phyloP scores from a whole-genome alignment of 495 filamentous ascomycete genomes.

The Tuber magnatum region DNA sequence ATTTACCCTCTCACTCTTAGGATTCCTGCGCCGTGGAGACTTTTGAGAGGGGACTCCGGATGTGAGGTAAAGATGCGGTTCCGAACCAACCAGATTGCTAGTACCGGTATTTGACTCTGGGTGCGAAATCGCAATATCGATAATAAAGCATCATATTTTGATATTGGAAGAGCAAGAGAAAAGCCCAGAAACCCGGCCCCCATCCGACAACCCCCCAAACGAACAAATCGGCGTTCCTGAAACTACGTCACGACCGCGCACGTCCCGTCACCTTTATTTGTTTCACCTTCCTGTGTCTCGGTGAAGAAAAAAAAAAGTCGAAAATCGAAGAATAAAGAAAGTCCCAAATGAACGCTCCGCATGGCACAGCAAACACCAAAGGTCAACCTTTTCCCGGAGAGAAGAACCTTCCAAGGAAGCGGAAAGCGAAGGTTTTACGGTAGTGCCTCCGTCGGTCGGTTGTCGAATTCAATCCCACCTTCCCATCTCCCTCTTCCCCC shows the following conservation, averaged over 20 bases:
- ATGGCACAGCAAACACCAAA: neutral
- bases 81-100: neutral
- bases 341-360: neutral
- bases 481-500: neutral
- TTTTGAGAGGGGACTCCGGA: neutral
- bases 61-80: neutral
- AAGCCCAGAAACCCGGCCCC: neutral
- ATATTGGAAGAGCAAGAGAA: neutral
- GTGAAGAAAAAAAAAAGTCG: neutral
- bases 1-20: neutral
- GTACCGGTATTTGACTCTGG: neutral
- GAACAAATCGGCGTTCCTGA: neutral
- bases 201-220: neutral
- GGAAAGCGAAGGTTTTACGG: neutral
- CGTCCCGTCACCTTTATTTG: neutral
- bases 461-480: neutral
- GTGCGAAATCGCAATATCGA: neutral
- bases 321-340: neutral
- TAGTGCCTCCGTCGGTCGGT: neutral
- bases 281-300: neutral
- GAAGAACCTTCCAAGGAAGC: neutral
- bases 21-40: neutral
- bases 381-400: neutral
- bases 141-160: too few relatives aligned
- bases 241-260: constrained; percentile 1